phyloP scores from a whole-genome alignment of 495 filamentous ascomycete species.

The Tuber magnatum region DNA sequence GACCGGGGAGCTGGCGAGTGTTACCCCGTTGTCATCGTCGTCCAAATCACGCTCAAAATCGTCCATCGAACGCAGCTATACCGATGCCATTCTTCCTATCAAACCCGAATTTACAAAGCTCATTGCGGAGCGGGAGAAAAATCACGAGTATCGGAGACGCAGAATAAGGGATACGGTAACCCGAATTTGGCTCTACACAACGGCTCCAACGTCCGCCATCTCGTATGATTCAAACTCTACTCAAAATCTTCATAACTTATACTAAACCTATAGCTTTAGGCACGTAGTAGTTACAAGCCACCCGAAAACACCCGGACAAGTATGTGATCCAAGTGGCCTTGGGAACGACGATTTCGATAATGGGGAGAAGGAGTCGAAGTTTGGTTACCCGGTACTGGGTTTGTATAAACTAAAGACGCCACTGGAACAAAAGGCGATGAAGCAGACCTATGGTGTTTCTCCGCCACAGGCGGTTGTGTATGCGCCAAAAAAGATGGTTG shows the following conservation, averaged over 20 bases:
- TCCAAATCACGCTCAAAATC: not conserved
- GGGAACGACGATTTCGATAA: slow-evolving; percentile 2
- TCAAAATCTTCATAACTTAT: not conserved
- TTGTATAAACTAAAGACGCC: not conserved
- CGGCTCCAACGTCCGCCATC: not conserved
- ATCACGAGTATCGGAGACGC: not conserved
- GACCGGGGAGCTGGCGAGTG: not conserved
- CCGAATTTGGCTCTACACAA: not conserved
- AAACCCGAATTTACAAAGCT: not conserved
- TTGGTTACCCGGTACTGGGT: not conserved
- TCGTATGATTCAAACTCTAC: not conserved
- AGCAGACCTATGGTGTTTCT: not conserved
- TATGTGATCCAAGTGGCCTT: not conserved
- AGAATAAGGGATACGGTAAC: not conserved
- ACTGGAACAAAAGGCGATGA: not conserved
- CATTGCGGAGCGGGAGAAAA: not conserved
- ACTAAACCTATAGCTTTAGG: not conserved
- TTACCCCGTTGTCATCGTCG: not conserved
- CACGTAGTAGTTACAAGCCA: not conserved
- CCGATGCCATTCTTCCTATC: not conserved
- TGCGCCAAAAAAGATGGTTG: not conserved
- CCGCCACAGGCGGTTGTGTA: not conserved
- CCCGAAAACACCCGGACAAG: not conserved
- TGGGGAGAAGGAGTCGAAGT: not conserved
- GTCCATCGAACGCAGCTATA: not conserved